Evolutionary conservation across 1,284 basidiomycete genomes (phyloP).

Genomic region (Trametes hirsuta): DNA sequence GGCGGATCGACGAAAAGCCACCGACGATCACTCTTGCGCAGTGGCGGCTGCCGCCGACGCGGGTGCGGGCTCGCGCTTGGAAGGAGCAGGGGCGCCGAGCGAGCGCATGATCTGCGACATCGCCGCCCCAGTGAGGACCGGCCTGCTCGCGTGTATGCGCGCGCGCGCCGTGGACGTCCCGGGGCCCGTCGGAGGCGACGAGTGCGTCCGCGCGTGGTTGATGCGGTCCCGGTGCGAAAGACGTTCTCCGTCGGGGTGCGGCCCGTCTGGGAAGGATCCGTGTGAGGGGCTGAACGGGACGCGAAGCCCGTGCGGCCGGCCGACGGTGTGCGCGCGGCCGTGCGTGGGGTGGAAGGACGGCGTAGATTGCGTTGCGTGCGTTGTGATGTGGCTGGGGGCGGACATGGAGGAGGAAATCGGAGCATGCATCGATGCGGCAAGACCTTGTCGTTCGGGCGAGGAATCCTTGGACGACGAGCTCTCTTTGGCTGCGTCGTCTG

Average conservation of each 20-base stretch:
- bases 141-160: slow-evolving; percentile 55
- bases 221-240: slow-evolving; percentile 18
- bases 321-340: slow-evolving; percentile 56
- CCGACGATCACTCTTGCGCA: slow-evolving; percentile 24
- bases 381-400: slow-evolving; percentile 38
- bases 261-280: slow-evolving; percentile 23
- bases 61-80: slow-evolving; percentile 28
- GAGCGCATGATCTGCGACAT: slow-evolving; percentile 64
- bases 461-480: slow-evolving; percentile 8
- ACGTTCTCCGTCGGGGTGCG: slow-evolving; percentile 18
- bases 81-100: slow-evolving; percentile 45
- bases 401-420: slow-evolving; percentile 37
- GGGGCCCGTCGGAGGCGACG: slow-evolving; percentile 53
- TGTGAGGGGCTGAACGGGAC: slow-evolving; percentile 20
- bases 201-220: slow-evolving; percentile 61
- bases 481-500: background rate
- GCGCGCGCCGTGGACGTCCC: slow-evolving; percentile 30
- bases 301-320: slow-evolving; percentile 33
- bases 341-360: slow-evolving; percentile 44
- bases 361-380: slow-evolving; percentile 31
- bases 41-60: slow-evolving; percentile 22
- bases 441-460: slow-evolving; percentile 26
- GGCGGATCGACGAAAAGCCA: background rate
- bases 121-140: slow-evolving; percentile 69
- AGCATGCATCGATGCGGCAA: slow-evolving; percentile 53